Evolutionary conservation across 2,329 filamentous ascomycete genomes (phyloP), one percentile per base, ranked within the genome.

Genomic region (Hymenoscyphus infarciens): DNA sequence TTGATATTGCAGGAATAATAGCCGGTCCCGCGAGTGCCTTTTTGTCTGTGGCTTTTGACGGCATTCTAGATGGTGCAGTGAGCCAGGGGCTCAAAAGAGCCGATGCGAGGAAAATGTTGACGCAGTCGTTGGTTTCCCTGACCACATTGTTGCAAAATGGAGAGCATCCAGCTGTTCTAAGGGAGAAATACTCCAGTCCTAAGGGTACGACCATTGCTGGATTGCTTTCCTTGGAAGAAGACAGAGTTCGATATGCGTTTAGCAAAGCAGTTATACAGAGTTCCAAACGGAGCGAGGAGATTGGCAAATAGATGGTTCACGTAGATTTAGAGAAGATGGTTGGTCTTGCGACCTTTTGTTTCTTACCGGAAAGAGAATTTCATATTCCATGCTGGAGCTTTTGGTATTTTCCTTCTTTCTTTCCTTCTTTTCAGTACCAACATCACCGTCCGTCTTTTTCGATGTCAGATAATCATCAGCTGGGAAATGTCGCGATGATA

Each of bases 131-230:
- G 85, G 79, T 90, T 63, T 82, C 68, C 2, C 54, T 72, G 19
- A 68, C 70, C 2, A 82, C 78, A 0, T 74, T 89, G 74, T 78
- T 88, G 29, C 77, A 75, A 52, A 69, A 78, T 62, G 88, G 88
- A 13, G 88, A 91, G 73, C 90, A 92, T 74, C 91, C 90, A 1
- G 89, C 89, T 27, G 77, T 91, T 19, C 76, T 94, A 61, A 82
- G 88, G 60, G 90, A 94, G 70, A 90, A 89, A 77, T 87, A 91
- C 35, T 86, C 81, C 64, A 91, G 89, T 5, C 90, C 90, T 0
- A 89, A 88, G 4, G 90, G 91, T 1, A 92, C 89, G 75, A 92
- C 89, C 3, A 92, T 92, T 67, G 87, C 85, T 2, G 91, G 90
- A 0, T 75, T 93, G 62, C 74, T 91, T 71, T 86, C 88, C 10